A percentile compares a stretch with the other conserved stretches of the same genome.
These are phyloP conservation scores for Psilocybe cyanescens DNA, from an alignment of 768 basidiomycete species.

Conservation along the genomic window DNA sequence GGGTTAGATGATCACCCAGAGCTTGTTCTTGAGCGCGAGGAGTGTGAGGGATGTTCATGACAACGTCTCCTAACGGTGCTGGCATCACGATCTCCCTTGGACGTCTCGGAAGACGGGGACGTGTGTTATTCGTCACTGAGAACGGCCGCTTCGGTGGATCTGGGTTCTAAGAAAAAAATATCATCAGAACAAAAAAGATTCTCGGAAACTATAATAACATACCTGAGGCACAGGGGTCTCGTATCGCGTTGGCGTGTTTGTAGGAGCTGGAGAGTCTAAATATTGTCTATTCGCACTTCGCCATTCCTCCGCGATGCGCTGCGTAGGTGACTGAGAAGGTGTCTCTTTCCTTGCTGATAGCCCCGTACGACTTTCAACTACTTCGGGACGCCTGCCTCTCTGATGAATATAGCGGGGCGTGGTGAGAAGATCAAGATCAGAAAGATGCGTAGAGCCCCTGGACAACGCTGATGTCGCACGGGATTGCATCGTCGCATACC, in stretches of 20 bases:
- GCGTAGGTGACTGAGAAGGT: slow-evolving; percentile 11
- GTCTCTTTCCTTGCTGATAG: background rate
- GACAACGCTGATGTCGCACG: slow-evolving; percentile 31
- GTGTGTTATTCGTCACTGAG: background rate
- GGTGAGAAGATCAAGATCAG: slow-evolving; percentile 42
- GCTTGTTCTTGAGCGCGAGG: background rate
- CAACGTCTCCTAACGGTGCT: slow-evolving; percentile 19
- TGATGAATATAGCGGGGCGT: background rate
- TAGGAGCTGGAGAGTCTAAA: slow-evolving; percentile 16
- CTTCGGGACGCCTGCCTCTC: background rate
- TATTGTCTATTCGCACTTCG: slow-evolving; percentile 30
- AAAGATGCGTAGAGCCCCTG: slow-evolving; percentile 36
- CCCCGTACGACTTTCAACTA: background rate
- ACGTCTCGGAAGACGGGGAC: slow-evolving; percentile 25
- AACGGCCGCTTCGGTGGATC: background rate
- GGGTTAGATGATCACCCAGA: background rate
- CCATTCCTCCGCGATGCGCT: slow-evolving; percentile 37
- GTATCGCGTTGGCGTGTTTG: background rate
- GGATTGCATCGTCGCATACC: slow-evolving; percentile 8
- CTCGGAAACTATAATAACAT: background rate
- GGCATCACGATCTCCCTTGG: slow-evolving; percentile 35
- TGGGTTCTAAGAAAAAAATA: background rate
- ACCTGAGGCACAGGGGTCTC: background rate
- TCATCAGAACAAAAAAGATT: background rate
- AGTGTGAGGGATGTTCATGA: slow-evolving; percentile 13